Conservation (phyloP, 495 filamentous ascomycete species). For the Daldinia childiae region DNA sequence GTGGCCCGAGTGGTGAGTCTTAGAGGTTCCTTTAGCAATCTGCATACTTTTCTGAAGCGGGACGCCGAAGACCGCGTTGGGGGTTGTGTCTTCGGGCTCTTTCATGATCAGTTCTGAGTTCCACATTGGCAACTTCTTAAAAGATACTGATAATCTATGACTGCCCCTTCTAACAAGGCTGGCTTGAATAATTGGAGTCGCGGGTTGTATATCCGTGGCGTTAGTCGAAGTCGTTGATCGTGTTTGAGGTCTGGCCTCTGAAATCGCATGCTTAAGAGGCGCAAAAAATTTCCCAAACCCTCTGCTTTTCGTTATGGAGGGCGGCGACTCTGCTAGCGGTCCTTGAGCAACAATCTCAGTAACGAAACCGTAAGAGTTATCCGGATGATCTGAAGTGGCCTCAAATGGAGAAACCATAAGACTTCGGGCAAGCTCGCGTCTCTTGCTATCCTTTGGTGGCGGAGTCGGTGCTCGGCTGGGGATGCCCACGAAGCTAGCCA, state of each 20-base stretch:
- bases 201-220: constrained; percentile 19
- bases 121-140: constrained; percentile 45
- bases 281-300: constrained; percentile 40
- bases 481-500: constrained; percentile 48
- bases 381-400: constrained; percentile 22
- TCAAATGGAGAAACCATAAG: constrained; percentile 38
- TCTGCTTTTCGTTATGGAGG: constrained; percentile 30
- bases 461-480: constrained; percentile 51
- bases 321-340: constrained; percentile 14
- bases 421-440: constrained; percentile 38
- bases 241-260: constrained; percentile 37
- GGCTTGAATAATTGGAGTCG: constrained; percentile 41
- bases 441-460: constrained; percentile 50
- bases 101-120: constrained; percentile 21
- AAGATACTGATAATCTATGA: constrained; percentile 47
- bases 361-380: constrained; percentile 25
- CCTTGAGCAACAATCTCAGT: constrained; percentile 37
- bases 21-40: constrained; percentile 52
- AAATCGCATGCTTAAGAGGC: constrained; percentile 38
- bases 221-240: constrained; percentile 33
- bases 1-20: constrained; percentile 48
- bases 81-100: constrained; percentile 21
- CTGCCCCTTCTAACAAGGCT: constrained; percentile 48
- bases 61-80: constrained; percentile 51
- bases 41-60: constrained; percentile 51